These are phyloP conservation scores for Mycena kentingensis DNA, from an alignment of 768 basidiomycete genomes.

Conservation along the genomic window DNA sequence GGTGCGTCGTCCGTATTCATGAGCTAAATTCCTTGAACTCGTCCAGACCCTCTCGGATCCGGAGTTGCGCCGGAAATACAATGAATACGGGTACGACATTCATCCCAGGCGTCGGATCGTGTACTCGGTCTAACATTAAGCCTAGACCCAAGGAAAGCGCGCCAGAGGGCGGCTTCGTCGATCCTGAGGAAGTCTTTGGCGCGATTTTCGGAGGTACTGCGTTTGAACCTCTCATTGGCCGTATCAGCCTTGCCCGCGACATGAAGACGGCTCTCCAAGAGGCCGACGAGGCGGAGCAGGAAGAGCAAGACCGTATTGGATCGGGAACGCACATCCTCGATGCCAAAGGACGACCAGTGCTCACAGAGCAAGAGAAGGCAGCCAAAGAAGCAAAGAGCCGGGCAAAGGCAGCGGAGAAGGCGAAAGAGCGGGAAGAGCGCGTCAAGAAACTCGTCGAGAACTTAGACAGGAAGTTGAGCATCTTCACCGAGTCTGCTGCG, in stretches of 20 bases:
- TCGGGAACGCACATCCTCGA: slow-evolving; percentile 59
- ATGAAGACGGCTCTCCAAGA: slow-evolving; percentile 94
- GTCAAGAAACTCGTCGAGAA: slow-evolving; percentile 76
- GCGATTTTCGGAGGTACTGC: slow-evolving; percentile 89
- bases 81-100: slow-evolving; percentile 95
- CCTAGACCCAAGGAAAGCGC: slow-evolving; percentile 80
- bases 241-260: slow-evolving; percentile 84
- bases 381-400: slow-evolving; percentile 72
- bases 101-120: no score
- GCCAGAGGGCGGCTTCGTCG: slow-evolving; percentile 83
- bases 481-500: slow-evolving; percentile 83
- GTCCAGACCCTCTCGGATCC: slow-evolving; percentile 75
- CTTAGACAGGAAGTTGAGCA: slow-evolving; percentile 78
- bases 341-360: slow-evolving; percentile 51
- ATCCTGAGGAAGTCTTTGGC: slow-evolving; percentile 80
- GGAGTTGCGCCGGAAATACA: slow-evolving; percentile 77
- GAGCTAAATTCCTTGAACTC: neutral
- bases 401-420: slow-evolving; percentile 75
- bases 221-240: slow-evolving; percentile 85
- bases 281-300: slow-evolving; percentile 67
- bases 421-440: slow-evolving; percentile 74
- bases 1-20: neutral
- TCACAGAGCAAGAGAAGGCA: slow-evolving; percentile 72
- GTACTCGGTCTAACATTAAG: no score
- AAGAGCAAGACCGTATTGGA: slow-evolving; percentile 48